A percentile compares a stretch with the other conserved stretches of the same genome.
phyloP scores from a whole-genome alignment of 2,329 filamentous ascomycete species.

The Talaromyces atroroseus region DNA sequence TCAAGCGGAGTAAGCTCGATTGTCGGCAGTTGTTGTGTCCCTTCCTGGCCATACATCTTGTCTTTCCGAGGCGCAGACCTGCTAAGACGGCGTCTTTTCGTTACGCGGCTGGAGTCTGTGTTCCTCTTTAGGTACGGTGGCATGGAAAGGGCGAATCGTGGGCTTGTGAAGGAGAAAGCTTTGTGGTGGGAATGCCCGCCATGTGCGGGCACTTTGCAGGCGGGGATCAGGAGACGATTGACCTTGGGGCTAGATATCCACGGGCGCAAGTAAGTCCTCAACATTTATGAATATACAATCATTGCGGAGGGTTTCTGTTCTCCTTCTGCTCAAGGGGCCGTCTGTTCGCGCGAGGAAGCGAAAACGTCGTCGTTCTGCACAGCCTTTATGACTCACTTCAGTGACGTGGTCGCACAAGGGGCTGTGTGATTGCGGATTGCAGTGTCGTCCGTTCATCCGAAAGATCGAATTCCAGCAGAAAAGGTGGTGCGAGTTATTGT shows the following conservation, averaged over 20 bases:
- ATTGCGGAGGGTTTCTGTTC: not conserved
- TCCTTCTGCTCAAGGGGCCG: not conserved
- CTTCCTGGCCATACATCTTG: constrained; percentile 7
- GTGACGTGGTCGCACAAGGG: not conserved
- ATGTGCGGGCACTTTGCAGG: constrained; percentile 5
- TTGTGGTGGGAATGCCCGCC: constrained; percentile 1
- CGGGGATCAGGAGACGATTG: not conserved
- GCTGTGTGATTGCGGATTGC: not conserved
- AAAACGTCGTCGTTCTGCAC: not conserved
- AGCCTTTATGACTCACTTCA: not conserved
- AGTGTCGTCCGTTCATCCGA: not conserved
- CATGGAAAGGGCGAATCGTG: constrained; percentile 21
- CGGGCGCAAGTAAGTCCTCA: constrained; percentile 2
- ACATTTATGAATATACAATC: constrained; percentile 7
- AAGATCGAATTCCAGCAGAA: not conserved
- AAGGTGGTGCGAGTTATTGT: not conserved
- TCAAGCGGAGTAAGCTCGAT: constrained; percentile 65
- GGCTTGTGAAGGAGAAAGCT: constrained; percentile 2
- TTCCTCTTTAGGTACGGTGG: constrained; percentile 18
- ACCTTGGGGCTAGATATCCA: not conserved
- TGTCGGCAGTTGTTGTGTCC: constrained; percentile 19
- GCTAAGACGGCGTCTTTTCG: constrained; percentile 31
- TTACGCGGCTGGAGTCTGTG: constrained; percentile 20
- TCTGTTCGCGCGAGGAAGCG: not conserved
- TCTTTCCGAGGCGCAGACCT: constrained; percentile 12